phyloP scores from a whole-genome alignment of 1,284 basidiomycete species.

The Cryptococcus neoformans region DNA sequence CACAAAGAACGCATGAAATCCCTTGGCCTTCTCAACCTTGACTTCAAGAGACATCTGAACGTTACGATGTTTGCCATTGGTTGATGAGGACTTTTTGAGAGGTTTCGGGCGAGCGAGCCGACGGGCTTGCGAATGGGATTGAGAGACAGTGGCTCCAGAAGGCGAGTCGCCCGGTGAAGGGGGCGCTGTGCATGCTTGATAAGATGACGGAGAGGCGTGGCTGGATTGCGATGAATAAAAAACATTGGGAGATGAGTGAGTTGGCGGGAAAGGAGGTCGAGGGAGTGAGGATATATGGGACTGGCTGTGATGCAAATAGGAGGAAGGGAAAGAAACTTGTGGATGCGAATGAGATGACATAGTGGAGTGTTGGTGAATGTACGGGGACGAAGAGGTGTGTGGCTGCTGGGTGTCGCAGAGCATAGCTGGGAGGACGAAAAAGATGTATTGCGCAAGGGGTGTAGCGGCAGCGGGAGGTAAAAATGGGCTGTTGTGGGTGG shows the following conservation, averaged over 20 bases:
- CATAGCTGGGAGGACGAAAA: constrained; percentile 4
- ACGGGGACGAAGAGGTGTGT: constrained; percentile 7
- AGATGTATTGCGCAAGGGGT: too few relatives aligned
- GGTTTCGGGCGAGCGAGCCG: constrained; percentile 15
- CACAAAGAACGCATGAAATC: constrained; percentile 45
- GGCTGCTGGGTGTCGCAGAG: constrained; percentile 11
- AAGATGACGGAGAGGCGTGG: not conserved
- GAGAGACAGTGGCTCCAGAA: not conserved
- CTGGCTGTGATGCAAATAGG: not conserved
- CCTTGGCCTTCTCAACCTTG: constrained; percentile 41
- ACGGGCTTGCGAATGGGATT: constrained; percentile 5
- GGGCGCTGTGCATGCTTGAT: not conserved
- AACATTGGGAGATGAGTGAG: not conserved
- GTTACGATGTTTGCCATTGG: constrained; percentile 27
- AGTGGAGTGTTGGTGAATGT: not conserved
- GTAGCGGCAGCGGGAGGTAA: too few relatives aligned
- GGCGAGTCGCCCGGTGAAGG: too few relatives aligned
- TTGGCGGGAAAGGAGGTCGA: not conserved
- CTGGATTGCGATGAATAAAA: constrained; percentile 5
- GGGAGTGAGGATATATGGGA: too few relatives aligned
- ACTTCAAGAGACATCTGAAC: constrained; percentile 41
- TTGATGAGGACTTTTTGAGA: constrained; percentile 31
- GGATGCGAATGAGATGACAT: not conserved
- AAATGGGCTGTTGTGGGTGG: too few relatives aligned
- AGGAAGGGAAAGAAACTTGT: not conserved